A percentile compares a stretch with the other conserved stretches of the same genome.
These are phyloP conservation scores for Pestalotiopsis sp. DNA, from an alignment of 2,329 filamentous ascomycete species.

Conservation along the genomic window DNA sequence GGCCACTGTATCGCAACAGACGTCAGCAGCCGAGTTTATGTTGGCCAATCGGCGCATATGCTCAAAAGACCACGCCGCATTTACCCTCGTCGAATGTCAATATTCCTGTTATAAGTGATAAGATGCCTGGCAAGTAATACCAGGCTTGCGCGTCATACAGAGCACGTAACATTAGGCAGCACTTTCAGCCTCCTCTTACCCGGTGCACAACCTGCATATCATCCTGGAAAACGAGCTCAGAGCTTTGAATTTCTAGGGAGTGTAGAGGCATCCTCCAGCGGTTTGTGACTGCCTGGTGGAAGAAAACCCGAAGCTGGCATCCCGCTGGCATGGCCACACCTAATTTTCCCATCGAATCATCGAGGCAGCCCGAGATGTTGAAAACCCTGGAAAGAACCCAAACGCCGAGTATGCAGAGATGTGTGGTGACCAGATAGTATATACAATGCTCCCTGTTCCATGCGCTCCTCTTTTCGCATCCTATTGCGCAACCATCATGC, in stretches of 20 bases:
- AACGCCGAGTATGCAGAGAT: background rate
- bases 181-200: background rate
- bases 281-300: background rate
- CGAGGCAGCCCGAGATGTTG: background rate
- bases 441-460: background rate
- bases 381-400: background rate
- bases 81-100: background rate
- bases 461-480: background rate
- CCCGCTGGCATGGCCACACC: no score
- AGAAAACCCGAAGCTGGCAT: background rate
- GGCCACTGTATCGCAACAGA: background rate
- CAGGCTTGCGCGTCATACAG: background rate
- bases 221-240: background rate
- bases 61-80: background rate
- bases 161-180: background rate
- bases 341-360: background rate
- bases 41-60: background rate
- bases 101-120: background rate
- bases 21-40: background rate
- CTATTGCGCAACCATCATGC: background rate
- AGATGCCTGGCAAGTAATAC: background rate
- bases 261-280: background rate
- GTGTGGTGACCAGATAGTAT: background rate
- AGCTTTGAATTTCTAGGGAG: background rate
- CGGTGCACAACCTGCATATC: background rate